Evolutionary conservation across 2,329 filamentous ascomycete species (phyloP).

Genomic region (Pseudocercospora eumusae): DNA sequence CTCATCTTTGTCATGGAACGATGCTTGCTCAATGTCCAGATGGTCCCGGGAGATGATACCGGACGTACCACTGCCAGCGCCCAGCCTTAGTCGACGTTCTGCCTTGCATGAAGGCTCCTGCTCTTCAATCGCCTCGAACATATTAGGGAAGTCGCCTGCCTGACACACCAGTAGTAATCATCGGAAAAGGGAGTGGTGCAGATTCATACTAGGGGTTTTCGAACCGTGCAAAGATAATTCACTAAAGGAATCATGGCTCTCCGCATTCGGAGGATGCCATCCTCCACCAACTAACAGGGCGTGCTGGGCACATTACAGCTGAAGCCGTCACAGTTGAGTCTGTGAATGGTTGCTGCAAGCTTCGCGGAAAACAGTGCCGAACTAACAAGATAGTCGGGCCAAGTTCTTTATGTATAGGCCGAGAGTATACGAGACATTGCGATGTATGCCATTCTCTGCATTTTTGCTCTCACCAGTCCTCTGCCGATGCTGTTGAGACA

Average conservation of each 20-base stretch:
- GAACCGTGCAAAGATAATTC: background rate
- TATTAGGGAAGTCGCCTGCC: background rate
- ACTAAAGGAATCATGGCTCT: background rate
- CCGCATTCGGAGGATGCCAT: constrained; percentile 1
- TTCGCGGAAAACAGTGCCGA: constrained; percentile 7
- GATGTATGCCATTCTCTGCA: background rate
- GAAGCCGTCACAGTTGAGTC: constrained; percentile 1
- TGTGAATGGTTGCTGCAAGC: background rate
- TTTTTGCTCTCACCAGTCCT: background rate
- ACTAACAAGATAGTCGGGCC: background rate
- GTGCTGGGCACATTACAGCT: background rate
- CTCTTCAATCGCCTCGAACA: constrained; percentile 1
- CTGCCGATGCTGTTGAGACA: background rate
- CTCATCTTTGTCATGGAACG: constrained; percentile 21
- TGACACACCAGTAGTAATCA: background rate
- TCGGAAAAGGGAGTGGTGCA: background rate
- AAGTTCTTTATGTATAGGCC: background rate
- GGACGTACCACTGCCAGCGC: constrained; percentile 24
- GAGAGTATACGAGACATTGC: background rate
- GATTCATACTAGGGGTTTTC: background rate
- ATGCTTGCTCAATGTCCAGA: constrained; percentile 29
- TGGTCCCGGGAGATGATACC: constrained; percentile 22
- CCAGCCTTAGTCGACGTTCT: background rate
- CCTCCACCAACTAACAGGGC: background rate
- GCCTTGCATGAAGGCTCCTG: background rate